Conservation (phyloP, 805 yeast genomes). For the Zygoascus flipseniorum region DNA sequence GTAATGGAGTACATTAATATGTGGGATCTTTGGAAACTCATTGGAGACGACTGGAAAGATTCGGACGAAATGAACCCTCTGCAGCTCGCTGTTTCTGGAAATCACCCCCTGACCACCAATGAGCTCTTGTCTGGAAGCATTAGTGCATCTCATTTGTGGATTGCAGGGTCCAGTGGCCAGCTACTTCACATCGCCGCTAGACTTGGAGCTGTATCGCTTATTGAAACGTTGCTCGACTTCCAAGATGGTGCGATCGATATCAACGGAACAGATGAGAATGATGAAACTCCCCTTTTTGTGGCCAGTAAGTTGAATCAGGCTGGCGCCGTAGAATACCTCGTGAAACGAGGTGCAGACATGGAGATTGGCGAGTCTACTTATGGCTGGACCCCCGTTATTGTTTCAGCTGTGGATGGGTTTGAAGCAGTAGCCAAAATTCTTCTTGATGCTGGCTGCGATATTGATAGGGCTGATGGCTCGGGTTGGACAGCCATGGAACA, state of each 20-base stretch:
- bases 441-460: conserved; percentile 44
- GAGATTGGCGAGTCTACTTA: conserved; percentile 70
- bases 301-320: conserved; percentile 58
- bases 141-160: not conserved
- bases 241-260: conserved; percentile 47
- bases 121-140: conserved; percentile 38
- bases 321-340: conserved; percentile 46
- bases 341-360: conserved; percentile 54
- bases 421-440: conserved; percentile 47
- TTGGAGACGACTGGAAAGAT: conserved; percentile 35
- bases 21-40: conserved; percentile 39
- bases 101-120: conserved; percentile 68
- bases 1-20: conserved; percentile 47
- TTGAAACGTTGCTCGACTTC: conserved; percentile 41
- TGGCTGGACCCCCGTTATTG: conserved; percentile 92
- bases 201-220: conserved; percentile 49
- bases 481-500: conserved; percentile 99
- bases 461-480: conserved; percentile 58
- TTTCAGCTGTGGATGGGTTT: conserved; percentile 82
- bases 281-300: conserved; percentile 76
- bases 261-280: conserved; percentile 46
- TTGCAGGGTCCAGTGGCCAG: conserved; percentile 2
- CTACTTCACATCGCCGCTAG: conserved; percentile 51
- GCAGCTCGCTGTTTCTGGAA: conserved; percentile 73
- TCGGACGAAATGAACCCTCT: conserved; percentile 74